Base-by-base conservation (phyloP, 2,329 filamentous ascomycete genomes). In the Scolecobasidium constrictum region DNA sequence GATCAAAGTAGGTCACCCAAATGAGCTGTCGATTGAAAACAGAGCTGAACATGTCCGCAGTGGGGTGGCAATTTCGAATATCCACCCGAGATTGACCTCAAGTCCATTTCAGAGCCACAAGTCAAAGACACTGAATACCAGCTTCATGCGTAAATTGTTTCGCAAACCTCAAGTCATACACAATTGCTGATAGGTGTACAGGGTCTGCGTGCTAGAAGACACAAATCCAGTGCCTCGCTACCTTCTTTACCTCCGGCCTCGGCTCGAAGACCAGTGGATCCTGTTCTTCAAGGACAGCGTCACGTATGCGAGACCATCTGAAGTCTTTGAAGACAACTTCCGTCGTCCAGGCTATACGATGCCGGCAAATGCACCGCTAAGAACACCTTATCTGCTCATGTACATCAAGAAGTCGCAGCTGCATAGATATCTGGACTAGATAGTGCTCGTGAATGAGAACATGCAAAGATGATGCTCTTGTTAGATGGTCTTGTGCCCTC, bases 41-140 rank as follows among this genome's bases (percentile, higher is more conserved):
- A n/a, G n/a, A n/a, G n/a, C n/a, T n/a, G n/a, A n/a, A 31, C 26
- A 7, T 31, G 9, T 31, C n/a, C n/a, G 9, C 26, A 31, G 26
- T 31, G 26, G 26, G 9, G 9, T 31, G 26, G 26, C 9, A 7
- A 31, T 31, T 7, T 31, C 26, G 26, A 31, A n/a, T n/a, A 31
- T 31, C 26, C 26, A 31, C n/a, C 26, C n/a, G 9, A 31, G 26
- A n/a, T 31, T 31, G 26, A 31, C 26, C 26, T 31, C 26, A n/a
- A 7, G 9, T 31, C 26, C 9, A n/a, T 31, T 31, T 31, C 26
- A n/a, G 26, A 31, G 26, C n/a, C 26, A 31, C 9, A 31, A 9
- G 26, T 31, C n/a, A n/a, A 31, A n/a, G 26, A 31, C n/a, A 31
- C 26, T n/a, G 26, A 31, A 31, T 31, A 31, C n/a, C 26, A 31